Percentiles rank a stretch among this genome's conserved stretches.
phyloP scores from a whole-genome alignment of 1,284 basidiomycete genomes.

The Naganishia albida region DNA sequence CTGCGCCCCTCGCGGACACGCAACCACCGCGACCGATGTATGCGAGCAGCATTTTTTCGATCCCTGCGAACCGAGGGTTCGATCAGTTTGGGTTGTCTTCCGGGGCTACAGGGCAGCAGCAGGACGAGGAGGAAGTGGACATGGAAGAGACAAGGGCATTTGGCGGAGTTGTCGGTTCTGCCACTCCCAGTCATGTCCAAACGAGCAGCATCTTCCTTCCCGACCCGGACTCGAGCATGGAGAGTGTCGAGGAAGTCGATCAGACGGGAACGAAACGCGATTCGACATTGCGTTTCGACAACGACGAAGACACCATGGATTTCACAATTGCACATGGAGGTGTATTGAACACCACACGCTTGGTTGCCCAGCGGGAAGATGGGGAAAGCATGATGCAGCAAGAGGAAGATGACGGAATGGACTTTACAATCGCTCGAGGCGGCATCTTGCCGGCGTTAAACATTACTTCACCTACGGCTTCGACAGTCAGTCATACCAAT shows the following conservation, averaged over 20 bases:
- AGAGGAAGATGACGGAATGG: constrained; percentile 40
- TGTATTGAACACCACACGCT: constrained; percentile 33
- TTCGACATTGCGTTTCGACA: constrained; percentile 25
- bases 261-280: constrained; percentile 10
- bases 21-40: constrained; percentile 15
- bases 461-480: constrained; percentile 28
- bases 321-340: constrained; percentile 46
- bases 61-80: constrained; percentile 17
- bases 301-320: constrained; percentile 43
- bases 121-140: constrained; percentile 45
- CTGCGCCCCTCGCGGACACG: constrained; percentile 12
- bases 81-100: constrained; percentile 1
- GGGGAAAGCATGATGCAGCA: constrained; percentile 11
- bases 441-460: constrained; percentile 39
- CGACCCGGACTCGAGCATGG: constrained; percentile 24
- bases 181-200: constrained; percentile 19
- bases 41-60: constrained; percentile 26
- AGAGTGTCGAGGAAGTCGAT: constrained; percentile 26
- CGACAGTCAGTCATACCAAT: constrained; percentile 20
- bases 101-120: constrained; percentile 27
- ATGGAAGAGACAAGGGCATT: constrained; percentile 52
- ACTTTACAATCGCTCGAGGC: constrained; percentile 45
- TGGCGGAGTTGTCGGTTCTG: constrained; percentile 43
- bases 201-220: constrained; percentile 8
- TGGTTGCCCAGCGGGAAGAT: neutral